Evolutionary conservation across 2,329 filamentous ascomycete species (phyloP).

Genomic region (Arthrocladium fulminans): DNA sequence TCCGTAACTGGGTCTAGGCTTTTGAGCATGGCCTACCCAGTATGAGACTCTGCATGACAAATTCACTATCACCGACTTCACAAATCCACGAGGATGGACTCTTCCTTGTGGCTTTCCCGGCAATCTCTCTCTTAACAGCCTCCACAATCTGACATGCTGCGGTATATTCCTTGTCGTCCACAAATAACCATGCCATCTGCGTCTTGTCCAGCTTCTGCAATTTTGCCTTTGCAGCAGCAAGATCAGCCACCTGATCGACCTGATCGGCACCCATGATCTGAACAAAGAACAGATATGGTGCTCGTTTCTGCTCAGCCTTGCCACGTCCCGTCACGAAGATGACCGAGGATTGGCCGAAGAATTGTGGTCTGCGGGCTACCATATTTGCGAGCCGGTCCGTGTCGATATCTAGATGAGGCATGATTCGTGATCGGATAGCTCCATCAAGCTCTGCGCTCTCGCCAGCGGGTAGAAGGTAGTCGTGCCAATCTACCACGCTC

Average conservation of each 20-base stretch:
- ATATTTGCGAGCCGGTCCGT: slow-evolving; percentile 50
- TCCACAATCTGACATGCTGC: slow-evolving; percentile 37
- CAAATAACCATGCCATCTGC: slow-evolving; percentile 68
- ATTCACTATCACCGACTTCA: slow-evolving; percentile 66
- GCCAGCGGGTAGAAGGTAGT: slow-evolving; percentile 79
- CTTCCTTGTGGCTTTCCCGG: slow-evolving; percentile 35
- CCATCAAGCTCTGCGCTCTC: slow-evolving; percentile 67
- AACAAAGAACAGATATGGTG: slow-evolving; percentile 70
- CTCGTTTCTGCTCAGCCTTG: slow-evolving; percentile 54
- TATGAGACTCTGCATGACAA: slow-evolving; percentile 87
- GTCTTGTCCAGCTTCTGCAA: not conserved
- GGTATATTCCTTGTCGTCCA: slow-evolving; percentile 55
- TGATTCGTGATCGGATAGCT: slow-evolving; percentile 63
- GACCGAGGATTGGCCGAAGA: slow-evolving; percentile 58
- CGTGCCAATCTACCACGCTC: slow-evolving; percentile 61
- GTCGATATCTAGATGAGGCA: slow-evolving; percentile 37
- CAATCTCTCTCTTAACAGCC: slow-evolving; percentile 22
- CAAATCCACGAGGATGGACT: slow-evolving; percentile 27
- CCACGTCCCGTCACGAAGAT: slow-evolving; percentile 62
- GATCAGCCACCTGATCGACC: slow-evolving; percentile 56
- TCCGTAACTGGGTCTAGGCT: not conserved
- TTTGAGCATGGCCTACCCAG: slow-evolving; percentile 58
- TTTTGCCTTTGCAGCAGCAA: slow-evolving; percentile 55
- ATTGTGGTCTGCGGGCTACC: slow-evolving; percentile 50
- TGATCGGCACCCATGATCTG: slow-evolving; percentile 63